These are phyloP conservation scores for Cephalotrichum gorgonifer DNA, from an alignment of 2,329 filamentous ascomycete genomes.

Conservation along the genomic window DNA sequence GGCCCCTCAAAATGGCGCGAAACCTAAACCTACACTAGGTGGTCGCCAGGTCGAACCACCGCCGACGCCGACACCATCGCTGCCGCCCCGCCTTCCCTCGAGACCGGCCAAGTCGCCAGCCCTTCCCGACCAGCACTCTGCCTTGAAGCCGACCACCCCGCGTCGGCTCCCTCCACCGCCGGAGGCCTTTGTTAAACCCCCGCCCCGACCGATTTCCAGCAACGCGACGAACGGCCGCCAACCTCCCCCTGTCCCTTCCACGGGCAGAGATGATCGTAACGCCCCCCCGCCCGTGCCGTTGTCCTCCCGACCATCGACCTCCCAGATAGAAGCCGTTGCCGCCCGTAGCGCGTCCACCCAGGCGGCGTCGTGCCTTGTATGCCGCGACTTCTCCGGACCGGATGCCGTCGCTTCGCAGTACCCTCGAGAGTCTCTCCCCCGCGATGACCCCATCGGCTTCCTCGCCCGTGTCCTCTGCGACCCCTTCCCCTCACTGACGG, in stretches of 20 bases:
- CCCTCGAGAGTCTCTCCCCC: constrained; percentile 60
- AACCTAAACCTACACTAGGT: constrained; percentile 40
- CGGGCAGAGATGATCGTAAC: constrained; percentile 14
- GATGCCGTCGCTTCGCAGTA: constrained; percentile 71
- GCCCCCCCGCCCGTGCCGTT: constrained; percentile 42
- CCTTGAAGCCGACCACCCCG: constrained; percentile 7
- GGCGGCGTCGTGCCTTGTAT: constrained; percentile 55
- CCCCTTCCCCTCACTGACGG: constrained; percentile 71
- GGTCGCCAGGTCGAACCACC: constrained; percentile 21
- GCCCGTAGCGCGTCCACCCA: constrained; percentile 18
- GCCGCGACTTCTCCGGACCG: constrained; percentile 77
- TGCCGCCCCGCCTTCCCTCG: constrained; percentile 2
- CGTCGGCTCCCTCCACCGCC: constrained; percentile 29
- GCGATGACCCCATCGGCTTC: constrained; percentile 54
- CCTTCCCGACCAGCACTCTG: neutral
- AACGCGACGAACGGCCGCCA: neutral
- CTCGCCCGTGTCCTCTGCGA: constrained; percentile 69
- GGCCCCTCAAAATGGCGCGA: constrained; percentile 27
- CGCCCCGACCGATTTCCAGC: constrained; percentile 16
- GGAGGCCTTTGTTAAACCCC: constrained; percentile 13
- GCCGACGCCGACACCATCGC: neutral
- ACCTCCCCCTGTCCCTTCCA: neutral
- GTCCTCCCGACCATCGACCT: constrained; percentile 37
- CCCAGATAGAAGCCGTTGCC: constrained; percentile 37
- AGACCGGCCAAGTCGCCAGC: constrained; percentile 1